Conservation (phyloP, 345 rosid genomes). For the Sisymbrium altissimum region DNA sequence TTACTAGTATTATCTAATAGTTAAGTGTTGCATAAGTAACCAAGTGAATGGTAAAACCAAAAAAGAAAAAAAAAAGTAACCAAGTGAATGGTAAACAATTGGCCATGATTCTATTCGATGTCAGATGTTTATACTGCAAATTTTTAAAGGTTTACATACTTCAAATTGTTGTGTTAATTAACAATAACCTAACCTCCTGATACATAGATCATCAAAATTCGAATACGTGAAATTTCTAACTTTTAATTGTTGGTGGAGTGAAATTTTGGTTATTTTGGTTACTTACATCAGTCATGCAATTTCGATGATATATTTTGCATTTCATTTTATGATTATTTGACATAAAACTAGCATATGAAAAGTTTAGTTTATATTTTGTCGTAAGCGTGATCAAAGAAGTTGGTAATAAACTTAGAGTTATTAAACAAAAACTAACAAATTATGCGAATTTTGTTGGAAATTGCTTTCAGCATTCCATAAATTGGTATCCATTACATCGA, state of each 20-base stretch:
- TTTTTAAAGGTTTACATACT: not conserved
- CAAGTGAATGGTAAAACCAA: not conserved
- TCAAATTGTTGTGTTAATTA: not conserved
- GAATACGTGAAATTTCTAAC: not conserved
- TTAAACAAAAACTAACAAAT: too few species aligned
- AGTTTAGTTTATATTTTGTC: not conserved
- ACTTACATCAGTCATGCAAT: not conserved
- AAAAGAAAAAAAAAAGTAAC: not conserved
- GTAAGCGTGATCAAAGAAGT: not conserved
- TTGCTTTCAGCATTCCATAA: not conserved
- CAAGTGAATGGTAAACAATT: not conserved
- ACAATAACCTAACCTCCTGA: not conserved
- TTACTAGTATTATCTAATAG: not conserved
- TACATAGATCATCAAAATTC: not conserved
- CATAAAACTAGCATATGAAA: not conserved
- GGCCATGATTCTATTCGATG: not conserved
- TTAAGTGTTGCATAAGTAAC: not conserved
- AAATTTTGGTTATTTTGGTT: not conserved
- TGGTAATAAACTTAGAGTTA: too few species aligned
- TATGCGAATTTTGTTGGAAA: conserved; percentile 1
- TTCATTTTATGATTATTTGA: not conserved
- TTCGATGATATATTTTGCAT: not conserved
- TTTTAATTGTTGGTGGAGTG: not conserved
- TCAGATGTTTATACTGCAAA: not conserved
- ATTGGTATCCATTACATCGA: not conserved